Base-by-base conservation (phyloP, 306 rosid genomes). In the Pueraria montana region DNA sequence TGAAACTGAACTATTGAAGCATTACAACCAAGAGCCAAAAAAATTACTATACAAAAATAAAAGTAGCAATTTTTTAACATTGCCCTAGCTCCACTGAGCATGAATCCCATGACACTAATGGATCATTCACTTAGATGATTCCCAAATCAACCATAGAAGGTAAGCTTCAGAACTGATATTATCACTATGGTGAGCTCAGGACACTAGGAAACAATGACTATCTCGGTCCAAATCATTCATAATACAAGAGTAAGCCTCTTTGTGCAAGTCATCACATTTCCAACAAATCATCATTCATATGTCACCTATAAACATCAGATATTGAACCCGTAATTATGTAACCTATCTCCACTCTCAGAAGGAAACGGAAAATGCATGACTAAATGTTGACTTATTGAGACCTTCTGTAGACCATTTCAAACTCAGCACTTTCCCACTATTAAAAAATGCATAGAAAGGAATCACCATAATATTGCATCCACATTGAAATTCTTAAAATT, bases 161-260 rank as follows among this genome's bases (percentile, higher is more conserved):
- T 62, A 72, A 83, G 76, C 30, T 49, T 80, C 62, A 80, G 62
- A 83, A 45, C 69, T 70, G 72, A 71, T 34, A 48, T 45, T 61
- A 68, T 77, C 68, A 61, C 36, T 9, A 69, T 23, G 52, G 21
- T 30, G 52, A 56, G 49, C 78, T 66, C 8, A 46, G 11, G 32
- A 80, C 73, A 67, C 34, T 34, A 73, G 61, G 49, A 82, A 73
- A 71, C 56, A 82, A 65, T 4, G 26, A 73, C 58, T 42, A 72
- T 72, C 78, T 55, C 38, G 34, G 43, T 55, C 55, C 59, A 61
- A 59, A 77, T 52, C 66, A 86, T 72, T 30, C 4, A 26, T 34
- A 46, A 76, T 58, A 53, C 55, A 40, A 32, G 68, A 84, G 30
- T 36, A 27, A 34, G 67, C 75, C 62, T 64, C n/a, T 16, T 13